Evolutionary conservation across 2,329 filamentous ascomycete genomes (phyloP).

Genomic region (Fusarium fujikuroi): DNA sequence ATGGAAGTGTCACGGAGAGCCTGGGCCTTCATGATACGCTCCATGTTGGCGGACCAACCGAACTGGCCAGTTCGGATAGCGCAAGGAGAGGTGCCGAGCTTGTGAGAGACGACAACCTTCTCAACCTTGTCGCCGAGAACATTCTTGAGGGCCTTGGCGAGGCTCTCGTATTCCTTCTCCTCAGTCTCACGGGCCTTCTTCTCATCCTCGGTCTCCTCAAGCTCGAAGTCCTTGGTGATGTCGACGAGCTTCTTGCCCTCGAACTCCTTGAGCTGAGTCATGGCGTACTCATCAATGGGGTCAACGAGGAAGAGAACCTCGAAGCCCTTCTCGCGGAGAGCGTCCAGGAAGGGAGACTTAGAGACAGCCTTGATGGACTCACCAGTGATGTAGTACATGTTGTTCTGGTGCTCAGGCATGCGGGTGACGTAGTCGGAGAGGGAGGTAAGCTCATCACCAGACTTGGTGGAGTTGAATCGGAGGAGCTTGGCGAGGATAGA

Average conservation of each 20-base stretch:
- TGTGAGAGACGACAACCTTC: slow-evolving; percentile 99
- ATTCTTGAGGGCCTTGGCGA: slow-evolving; percentile 98
- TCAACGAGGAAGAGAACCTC: slow-evolving; percentile 99
- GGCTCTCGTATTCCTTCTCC: slow-evolving; percentile 97
- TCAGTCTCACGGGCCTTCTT: slow-evolving; percentile 94
- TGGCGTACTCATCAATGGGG: slow-evolving; percentile 99
- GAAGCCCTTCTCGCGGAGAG: slow-evolving; percentile 98
- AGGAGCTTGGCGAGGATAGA: slow-evolving; percentile 93
- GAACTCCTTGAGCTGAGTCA: slow-evolving; percentile 99
- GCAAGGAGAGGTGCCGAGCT: slow-evolving; percentile 92
- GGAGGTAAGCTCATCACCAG: slow-evolving; percentile 93
- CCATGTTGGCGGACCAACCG: slow-evolving; percentile 99
- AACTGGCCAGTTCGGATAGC: slow-evolving; percentile 99
- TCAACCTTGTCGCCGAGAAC: slow-evolving; percentile 99
- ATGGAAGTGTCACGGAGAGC: slow-evolving; percentile 99
- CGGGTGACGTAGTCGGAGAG: slow-evolving; percentile 97
- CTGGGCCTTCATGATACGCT: slow-evolving; percentile 99
- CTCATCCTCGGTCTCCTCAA: slow-evolving; percentile 99
- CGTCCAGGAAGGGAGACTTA: slow-evolving; percentile 98
- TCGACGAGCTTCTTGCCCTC: slow-evolving; percentile 99
- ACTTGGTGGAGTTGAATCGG: slow-evolving; percentile 99
- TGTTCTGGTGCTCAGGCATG: slow-evolving; percentile 99
- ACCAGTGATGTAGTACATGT: slow-evolving; percentile 99
- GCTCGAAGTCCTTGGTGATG: slow-evolving; percentile 99
- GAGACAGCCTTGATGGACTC: slow-evolving; percentile 98